Percentiles rank a stretch among this genome's conserved stretches.
Conservation (phyloP, 1,284 basidiomycete genomes). For the Moesziomyces globuligerus region DNA sequence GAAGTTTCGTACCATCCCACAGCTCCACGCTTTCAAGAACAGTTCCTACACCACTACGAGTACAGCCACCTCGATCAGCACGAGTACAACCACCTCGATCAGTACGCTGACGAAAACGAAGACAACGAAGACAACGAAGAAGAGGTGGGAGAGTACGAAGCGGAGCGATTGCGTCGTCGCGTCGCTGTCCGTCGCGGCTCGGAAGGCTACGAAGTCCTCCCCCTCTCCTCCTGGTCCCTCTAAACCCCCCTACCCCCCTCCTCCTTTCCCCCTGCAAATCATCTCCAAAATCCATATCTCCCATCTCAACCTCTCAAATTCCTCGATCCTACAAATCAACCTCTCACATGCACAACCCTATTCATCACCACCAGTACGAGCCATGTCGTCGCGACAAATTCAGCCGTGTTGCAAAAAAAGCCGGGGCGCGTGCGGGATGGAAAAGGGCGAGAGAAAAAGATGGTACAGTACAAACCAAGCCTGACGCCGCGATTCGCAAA, state of each 20-base stretch:
- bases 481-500: background rate
- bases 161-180: background rate
- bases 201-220: conserved; percentile 49
- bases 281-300: background rate
- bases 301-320: background rate
- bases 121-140: background rate
- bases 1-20: no score
- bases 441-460: conserved; percentile 11
- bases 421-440: no score
- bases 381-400: background rate
- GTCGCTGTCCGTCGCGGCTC: conserved; percentile 32
- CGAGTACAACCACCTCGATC: no score
- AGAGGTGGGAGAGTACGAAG: background rate
- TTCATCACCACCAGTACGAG: no score
- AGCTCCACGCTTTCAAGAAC: no score
- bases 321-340: background rate
- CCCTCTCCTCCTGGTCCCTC: conserved; percentile 14
- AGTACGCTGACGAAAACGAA: conserved; percentile 3
- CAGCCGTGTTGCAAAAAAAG: background rate
- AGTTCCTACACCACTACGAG: no score
- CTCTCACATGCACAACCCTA: no score
- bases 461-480: conserved; percentile 21
- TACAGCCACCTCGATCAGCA: no score
- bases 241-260: background rate
- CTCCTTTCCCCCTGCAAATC: background rate